Conservation (phyloP, 208 protist genomes). For the Leishmania braziliensis region DNA sequence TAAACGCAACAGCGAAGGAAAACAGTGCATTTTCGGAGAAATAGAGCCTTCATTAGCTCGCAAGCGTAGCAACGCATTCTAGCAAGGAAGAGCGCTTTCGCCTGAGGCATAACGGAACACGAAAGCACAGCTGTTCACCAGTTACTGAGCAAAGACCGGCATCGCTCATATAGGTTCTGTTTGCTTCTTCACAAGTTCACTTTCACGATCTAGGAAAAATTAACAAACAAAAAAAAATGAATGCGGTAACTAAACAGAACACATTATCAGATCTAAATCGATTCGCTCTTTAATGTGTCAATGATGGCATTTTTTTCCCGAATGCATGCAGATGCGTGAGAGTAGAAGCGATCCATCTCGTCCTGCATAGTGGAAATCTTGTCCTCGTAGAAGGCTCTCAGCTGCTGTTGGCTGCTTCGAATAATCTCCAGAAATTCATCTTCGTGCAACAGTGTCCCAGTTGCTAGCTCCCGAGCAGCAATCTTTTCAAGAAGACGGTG, state of each 20-base stretch:
- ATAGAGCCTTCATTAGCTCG: no score
- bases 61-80: no score
- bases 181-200: background rate
- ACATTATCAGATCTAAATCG: background rate
- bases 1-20: background rate
- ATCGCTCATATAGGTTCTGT: background rate
- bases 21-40: background rate
- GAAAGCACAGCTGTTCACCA: background rate
- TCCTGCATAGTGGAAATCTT: slow-evolving; percentile 23
- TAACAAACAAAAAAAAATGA: background rate
- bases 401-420: slow-evolving; percentile 11
- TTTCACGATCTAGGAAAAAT: background rate
- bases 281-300: slow-evolving; percentile 11
- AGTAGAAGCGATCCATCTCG: slow-evolving; percentile 22
- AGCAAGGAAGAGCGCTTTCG: background rate
- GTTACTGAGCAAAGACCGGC: background rate
- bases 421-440: slow-evolving; percentile 24
- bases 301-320: slow-evolving; percentile 31
- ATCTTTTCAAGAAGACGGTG: slow-evolving; percentile 2
- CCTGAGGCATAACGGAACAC: background rate
- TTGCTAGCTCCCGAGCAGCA: background rate
- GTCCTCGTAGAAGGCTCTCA: slow-evolving; percentile 21
- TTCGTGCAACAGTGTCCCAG: slow-evolving; percentile 9
- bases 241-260: background rate
- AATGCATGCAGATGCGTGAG: slow-evolving; percentile 15